A percentile compares a stretch with the other conserved stretches of the same genome.
Evolutionary conservation across 208 protist genomes (phyloP).

Genomic region (Herpetomonas tarakana): DNA sequence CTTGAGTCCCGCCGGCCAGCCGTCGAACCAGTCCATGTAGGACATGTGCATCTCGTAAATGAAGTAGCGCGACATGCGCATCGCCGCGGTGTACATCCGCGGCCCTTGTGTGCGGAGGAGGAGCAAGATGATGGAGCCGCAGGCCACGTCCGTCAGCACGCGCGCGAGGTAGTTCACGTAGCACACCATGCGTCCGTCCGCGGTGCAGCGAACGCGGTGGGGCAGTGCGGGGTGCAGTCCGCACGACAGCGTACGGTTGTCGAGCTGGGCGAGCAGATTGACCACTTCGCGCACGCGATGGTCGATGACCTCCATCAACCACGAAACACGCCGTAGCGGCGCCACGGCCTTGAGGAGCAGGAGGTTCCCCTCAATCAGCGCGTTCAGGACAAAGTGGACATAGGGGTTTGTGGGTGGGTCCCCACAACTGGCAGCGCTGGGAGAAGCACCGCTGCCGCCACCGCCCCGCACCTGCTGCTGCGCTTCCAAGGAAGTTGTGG

Average conservation of each 20-base stretch:
- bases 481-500: background rate
- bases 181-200: conserved; percentile 41
- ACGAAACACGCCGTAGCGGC: conserved; percentile 30
- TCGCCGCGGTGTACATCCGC: conserved; percentile 30
- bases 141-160: conserved; percentile 58
- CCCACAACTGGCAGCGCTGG: no score
- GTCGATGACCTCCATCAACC: conserved; percentile 31
- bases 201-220: conserved; percentile 31
- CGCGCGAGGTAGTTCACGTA: conserved; percentile 51
- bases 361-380: conserved; percentile 23
- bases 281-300: conserved; percentile 55
- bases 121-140: conserved; percentile 50
- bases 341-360: conserved; percentile 20
- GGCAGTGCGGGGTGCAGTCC: conserved; percentile 77
- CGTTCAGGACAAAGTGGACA: conserved; percentile 7
- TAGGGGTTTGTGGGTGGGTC: no score
- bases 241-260: conserved; percentile 46
- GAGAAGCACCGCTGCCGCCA: background rate
- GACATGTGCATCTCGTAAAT: conserved; percentile 74
- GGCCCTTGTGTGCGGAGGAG: conserved; percentile 44
- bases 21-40: conserved; percentile 93
- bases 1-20: conserved; percentile 93
- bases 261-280: conserved; percentile 56
- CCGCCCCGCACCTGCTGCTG: background rate
- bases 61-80: conserved; percentile 43